These are phyloP conservation scores for Sisymbrium altissimum DNA, from an alignment of 345 rosid species.

Conservation along the genomic window DNA sequence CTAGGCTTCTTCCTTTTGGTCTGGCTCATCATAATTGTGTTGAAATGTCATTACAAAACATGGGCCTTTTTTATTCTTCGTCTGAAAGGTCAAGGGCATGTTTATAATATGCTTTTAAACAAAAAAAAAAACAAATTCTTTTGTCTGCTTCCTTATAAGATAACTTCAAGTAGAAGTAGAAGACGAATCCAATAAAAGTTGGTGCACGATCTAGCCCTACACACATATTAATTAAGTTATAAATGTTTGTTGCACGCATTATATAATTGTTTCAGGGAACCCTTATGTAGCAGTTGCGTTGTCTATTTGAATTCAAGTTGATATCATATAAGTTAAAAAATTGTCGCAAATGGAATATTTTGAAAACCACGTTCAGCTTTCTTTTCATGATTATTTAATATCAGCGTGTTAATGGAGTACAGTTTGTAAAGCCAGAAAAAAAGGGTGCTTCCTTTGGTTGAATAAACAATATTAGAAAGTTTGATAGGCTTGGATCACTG, in stretches of 20 bases:
- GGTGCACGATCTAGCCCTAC: neutral
- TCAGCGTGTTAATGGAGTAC: conserved; percentile 6
- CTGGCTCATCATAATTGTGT: conserved; percentile 18
- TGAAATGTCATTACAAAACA: conserved; percentile 7
- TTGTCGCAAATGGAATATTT: conserved; percentile 8
- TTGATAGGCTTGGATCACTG: conserved; percentile 16
- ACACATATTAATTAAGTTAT: neutral
- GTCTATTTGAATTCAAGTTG: conserved; percentile 4
- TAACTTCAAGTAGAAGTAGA: neutral
- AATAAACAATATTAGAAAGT: conserved; percentile 12
- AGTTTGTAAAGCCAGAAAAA: conserved; percentile 12
- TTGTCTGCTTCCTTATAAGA: neutral
- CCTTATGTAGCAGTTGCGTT: conserved; percentile 10
- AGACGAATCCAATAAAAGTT: conserved; percentile 12
- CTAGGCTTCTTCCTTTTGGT: neutral
- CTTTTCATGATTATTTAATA: neutral
- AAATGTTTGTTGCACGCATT: neutral
- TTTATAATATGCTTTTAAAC: conserved; percentile 6
- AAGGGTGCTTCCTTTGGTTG: neutral
- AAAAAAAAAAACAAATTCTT: too few relatives aligned
- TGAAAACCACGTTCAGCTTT: conserved; percentile 9
- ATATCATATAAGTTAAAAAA: conserved; percentile 14
- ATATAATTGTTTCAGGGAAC: neutral
- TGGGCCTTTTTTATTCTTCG: neutral
- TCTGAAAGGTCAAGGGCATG: conserved; percentile 12